A percentile compares a stretch with the other conserved stretches of the same genome.
phyloP scores from a whole-genome alignment of 371 early-diverging fungal species.

The Zychaea mexicana region DNA sequence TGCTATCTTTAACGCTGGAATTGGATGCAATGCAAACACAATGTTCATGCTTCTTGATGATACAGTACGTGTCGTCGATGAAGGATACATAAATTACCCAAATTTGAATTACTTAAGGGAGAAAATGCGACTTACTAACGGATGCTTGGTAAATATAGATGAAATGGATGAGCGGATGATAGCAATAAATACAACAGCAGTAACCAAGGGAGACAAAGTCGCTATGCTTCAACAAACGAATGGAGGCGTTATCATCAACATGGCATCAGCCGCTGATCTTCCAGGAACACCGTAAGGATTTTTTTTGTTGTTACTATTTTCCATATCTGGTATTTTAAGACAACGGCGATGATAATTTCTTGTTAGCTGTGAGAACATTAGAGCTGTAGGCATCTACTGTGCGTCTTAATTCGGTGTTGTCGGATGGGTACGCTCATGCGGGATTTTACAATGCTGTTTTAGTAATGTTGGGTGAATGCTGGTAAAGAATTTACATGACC shows the following conservation, averaged over 20 bases:
- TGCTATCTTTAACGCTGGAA: conserved; percentile 26
- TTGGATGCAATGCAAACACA: conserved; percentile 27
- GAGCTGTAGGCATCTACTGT: conserved; percentile 14
- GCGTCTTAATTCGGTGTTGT: conserved; percentile 27
- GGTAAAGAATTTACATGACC: conserved; percentile 11
- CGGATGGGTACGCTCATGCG: conserved; percentile 21
- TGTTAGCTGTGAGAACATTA: neutral
- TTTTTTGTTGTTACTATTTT: neutral
- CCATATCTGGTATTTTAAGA: neutral
- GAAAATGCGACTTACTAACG: neutral
- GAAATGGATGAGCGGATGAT: conserved; percentile 49
- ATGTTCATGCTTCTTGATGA: conserved; percentile 30
- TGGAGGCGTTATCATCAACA: conserved; percentile 51
- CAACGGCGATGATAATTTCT: conserved; percentile 2
- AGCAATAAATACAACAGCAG: conserved; percentile 68
- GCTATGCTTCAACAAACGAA: conserved; percentile 37
- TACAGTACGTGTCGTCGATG: conserved; percentile 3
- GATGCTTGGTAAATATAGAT: conserved; percentile 11
- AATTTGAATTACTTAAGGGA: conserved; percentile 6
- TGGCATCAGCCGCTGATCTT: conserved; percentile 38
- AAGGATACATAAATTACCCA: neutral
- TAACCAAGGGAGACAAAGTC: conserved; percentile 56
- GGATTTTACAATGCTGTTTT: conserved; percentile 19
- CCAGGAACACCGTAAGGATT: conserved; percentile 11
- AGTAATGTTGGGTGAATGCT: conserved; percentile 41